Evolutionary conservation across 176 grass and related monocot species (phyloP).

Genomic region (Poa annua): DNA sequence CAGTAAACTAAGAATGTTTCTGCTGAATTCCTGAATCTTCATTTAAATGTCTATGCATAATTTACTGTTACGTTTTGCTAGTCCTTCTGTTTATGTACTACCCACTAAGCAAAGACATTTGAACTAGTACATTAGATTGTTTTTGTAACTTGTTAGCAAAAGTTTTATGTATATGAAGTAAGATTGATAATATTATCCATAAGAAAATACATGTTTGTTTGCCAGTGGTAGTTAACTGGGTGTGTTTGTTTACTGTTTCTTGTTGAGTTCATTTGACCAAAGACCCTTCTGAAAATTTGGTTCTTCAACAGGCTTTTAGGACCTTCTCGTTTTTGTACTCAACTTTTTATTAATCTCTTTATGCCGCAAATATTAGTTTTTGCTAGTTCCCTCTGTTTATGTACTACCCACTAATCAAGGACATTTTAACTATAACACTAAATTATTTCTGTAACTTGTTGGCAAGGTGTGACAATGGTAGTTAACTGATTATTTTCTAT

Average conservation of each 20-base stretch:
- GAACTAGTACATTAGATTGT: neutral
- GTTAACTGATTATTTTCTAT: neutral
- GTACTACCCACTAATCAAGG: neutral
- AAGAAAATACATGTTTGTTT: neutral
- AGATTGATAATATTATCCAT: neutral
- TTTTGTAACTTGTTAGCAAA: conserved; percentile 18
- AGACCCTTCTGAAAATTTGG: too few relatives aligned
- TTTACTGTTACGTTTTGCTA: neutral
- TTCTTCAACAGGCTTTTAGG: too few relatives aligned
- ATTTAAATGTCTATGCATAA: neutral
- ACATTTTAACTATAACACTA: neutral
- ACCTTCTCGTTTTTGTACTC: too few relatives aligned
- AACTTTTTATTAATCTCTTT: neutral
- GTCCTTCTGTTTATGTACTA: neutral
- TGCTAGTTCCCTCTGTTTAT: conserved; percentile 22
- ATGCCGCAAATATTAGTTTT: neutral
- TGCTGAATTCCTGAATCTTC: neutral
- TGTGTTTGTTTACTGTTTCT: conserved; percentile 12
- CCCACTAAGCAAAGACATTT: neutral
- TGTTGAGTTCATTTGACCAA: too few relatives aligned
- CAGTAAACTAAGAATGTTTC: conserved; percentile 13
- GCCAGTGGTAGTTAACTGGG: neutral
- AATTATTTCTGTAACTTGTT: neutral
- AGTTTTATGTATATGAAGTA: neutral
- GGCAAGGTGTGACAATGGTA: neutral